These are phyloP conservation scores for Lepraria neglecta DNA, from an alignment of 495 filamentous ascomycete genomes.

Conservation along the genomic window DNA sequence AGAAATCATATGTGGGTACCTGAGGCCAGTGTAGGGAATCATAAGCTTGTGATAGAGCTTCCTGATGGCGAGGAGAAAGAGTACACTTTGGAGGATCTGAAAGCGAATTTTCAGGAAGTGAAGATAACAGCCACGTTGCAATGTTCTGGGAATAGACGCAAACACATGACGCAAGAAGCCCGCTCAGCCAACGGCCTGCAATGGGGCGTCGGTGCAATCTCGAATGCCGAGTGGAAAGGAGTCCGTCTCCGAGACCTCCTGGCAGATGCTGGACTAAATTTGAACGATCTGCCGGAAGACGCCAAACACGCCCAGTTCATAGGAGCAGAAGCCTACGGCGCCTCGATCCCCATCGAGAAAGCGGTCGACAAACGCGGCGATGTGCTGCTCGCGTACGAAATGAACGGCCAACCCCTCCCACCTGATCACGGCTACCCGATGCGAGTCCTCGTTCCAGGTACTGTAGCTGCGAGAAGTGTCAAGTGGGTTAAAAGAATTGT, in stretches of 20 bases:
- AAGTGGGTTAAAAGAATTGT: slow-evolving; percentile 43
- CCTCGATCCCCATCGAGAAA: slow-evolving; percentile 52
- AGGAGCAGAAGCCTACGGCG: slow-evolving; percentile 54
- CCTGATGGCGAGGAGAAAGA: slow-evolving; percentile 44
- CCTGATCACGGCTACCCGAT: slow-evolving; percentile 57
- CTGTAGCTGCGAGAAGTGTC: slow-evolving; percentile 52
- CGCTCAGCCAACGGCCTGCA: slow-evolving; percentile 52
- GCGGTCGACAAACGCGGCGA: slow-evolving; percentile 51
- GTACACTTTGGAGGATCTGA: slow-evolving; percentile 50
- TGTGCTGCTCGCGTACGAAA: slow-evolving; percentile 53
- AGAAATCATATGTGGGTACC: slow-evolving; percentile 61
- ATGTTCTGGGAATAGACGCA: slow-evolving; percentile 57
- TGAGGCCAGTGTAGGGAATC: slow-evolving; percentile 38
- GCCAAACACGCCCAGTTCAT: slow-evolving; percentile 51
- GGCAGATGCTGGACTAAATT: slow-evolving; percentile 42
- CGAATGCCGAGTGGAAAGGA: slow-evolving; percentile 57
- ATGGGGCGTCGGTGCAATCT: slow-evolving; percentile 54
- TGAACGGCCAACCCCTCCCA: slow-evolving; percentile 52
- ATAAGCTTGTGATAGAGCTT: slow-evolving; percentile 49
- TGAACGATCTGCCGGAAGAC: slow-evolving; percentile 29
- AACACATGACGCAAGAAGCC: slow-evolving; percentile 51
- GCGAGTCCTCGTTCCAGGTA: slow-evolving; percentile 55
- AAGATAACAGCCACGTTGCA: slow-evolving; percentile 53
- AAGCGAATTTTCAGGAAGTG: slow-evolving; percentile 44
- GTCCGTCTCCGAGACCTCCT: slow-evolving; percentile 53